Evolutionary conservation across 345 rosid species (phyloP), one percentile per base, ranked within the genome.

Genomic region (Triadica sebifera): DNA sequence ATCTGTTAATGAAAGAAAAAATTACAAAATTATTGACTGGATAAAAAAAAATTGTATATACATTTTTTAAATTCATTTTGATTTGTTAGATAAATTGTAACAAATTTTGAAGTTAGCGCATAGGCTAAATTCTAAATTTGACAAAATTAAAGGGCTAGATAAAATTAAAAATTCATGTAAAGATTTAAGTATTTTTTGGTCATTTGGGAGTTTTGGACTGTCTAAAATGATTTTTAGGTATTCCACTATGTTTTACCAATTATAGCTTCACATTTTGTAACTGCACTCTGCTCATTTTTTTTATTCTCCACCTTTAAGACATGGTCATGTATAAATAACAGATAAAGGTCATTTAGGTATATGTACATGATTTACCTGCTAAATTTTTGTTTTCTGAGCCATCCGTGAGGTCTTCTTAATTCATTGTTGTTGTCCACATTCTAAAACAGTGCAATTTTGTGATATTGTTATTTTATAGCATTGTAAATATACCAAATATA

Each of bases 401-500:
- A 49, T 62, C 34, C 45, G 8, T 63, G 73, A 24, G 69, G 68
- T 64, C 37, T 45, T 59, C 15, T 59, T 50, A 72, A 16, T 74
- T 55, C 37, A 56, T 73, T 58, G 67, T 22, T 25, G 56, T 38
- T 62, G 1, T 58, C 45, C 52, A 29, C 41, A 74, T 75, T 75
- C 24, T 45, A 76, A 47, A 34, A 59, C 46, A n/a, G 4, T 45
- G 41, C 37, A 59, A 16, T 56, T 46, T 69, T 29, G 34, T 2
- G 34, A 68, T 20, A 52, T 71, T 65, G 62, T 68, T 72, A 37
- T 79, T 24, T 78, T 81, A 52, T 75, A 95, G 99, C 97, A 93
- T 85, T 87, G 79, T 74, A 90, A 86, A 75, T 93, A 78, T 84
- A 88, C 96, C 46, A 90, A 95, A 80, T 81, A 81, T 81, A 95